Percentiles rank a stretch among this genome's conserved stretches.
These are phyloP conservation scores for Scenedesmus sp. DNA, from an alignment of 163 green algal species.

Conservation along the genomic window DNA sequence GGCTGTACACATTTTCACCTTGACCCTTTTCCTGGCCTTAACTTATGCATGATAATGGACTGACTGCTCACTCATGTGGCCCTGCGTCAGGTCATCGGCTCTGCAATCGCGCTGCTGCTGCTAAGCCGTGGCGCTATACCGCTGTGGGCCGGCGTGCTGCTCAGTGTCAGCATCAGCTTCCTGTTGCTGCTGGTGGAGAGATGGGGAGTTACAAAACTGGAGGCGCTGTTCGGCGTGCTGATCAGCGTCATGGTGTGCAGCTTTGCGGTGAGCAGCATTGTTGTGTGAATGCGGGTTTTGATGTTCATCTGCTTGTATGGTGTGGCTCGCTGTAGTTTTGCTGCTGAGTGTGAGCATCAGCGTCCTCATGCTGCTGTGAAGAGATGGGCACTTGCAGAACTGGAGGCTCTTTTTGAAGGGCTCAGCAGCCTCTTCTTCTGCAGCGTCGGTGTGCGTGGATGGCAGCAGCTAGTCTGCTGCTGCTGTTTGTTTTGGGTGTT, in stretches of 20 bases:
- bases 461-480: too few species aligned
- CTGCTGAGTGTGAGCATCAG: not conserved
- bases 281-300: conserved; percentile 34
- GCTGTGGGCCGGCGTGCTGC: conserved; percentile 84
- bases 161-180: conserved; percentile 78
- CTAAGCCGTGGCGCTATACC: conserved; percentile 76
- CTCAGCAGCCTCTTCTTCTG: too few species aligned
- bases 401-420: too few species aligned
- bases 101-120: conserved; percentile 79
- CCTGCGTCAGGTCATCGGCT: conserved; percentile 67
- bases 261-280: conserved; percentile 69
- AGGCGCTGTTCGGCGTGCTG: conserved; percentile 80
- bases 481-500: too few species aligned
- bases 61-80: not conserved
- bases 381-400: not conserved
- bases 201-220: conserved; percentile 68
- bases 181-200: conserved; percentile 85
- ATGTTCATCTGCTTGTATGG: not conserved
- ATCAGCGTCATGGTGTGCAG: conserved; percentile 81
- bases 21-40: too few species aligned
- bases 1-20: too few species aligned
- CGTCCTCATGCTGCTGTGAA: not conserved
- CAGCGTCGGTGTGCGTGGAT: too few species aligned
- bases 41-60: not conserved
- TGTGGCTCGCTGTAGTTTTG: not conserved